Evolutionary conservation across 2,329 filamentous ascomycete genomes (phyloP).

Genomic region (Penicillium sp.): DNA sequence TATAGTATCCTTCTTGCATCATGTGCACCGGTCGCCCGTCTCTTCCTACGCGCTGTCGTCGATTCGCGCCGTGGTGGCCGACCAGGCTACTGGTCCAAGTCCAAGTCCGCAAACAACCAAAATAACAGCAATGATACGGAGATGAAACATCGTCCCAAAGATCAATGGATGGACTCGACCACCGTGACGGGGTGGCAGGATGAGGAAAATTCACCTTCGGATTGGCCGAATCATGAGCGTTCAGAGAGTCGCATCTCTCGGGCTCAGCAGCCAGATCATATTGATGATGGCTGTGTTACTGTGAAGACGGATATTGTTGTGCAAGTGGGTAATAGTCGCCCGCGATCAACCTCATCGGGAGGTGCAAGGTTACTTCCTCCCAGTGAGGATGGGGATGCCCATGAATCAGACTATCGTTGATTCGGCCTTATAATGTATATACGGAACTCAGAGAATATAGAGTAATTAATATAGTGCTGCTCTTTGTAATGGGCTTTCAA

Average conservation of each 20-base stretch:
- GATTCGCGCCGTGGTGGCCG: slow-evolving; percentile 23
- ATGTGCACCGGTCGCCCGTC: slow-evolving; percentile 34
- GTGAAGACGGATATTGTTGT: slow-evolving; percentile 35
- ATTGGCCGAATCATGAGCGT: slow-evolving; percentile 10
- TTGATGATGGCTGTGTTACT: slow-evolving; percentile 22
- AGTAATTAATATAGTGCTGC: too few relatives aligned
- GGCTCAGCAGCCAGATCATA: slow-evolving; percentile 9
- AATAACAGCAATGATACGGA: slow-evolving; percentile 7
- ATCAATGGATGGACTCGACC: slow-evolving; percentile 20
- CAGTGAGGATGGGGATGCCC: slow-evolving; percentile 9
- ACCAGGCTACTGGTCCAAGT: slow-evolving; percentile 25
- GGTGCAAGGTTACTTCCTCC: slow-evolving; percentile 16
- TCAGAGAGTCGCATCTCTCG: slow-evolving; percentile 14
- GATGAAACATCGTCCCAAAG: slow-evolving; percentile 14
- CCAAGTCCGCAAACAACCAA: slow-evolving; percentile 17
- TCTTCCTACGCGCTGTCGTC: slow-evolving; percentile 33
- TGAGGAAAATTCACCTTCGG: slow-evolving; percentile 12
- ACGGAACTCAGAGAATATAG: background rate
- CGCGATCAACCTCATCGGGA: slow-evolving; percentile 17
- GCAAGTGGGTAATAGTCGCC: slow-evolving; percentile 20
- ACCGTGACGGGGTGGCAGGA: slow-evolving; percentile 11
- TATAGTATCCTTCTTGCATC: slow-evolving; percentile 39
- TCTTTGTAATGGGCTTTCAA: too few relatives aligned
- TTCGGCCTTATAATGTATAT: background rate
- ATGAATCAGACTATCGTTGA: background rate